Percentiles rank a stretch among this genome's conserved stretches.
These are phyloP conservation scores for Funneliformis caledonium DNA, from an alignment of 371 early-diverging fungal species.

Conservation along the genomic window DNA sequence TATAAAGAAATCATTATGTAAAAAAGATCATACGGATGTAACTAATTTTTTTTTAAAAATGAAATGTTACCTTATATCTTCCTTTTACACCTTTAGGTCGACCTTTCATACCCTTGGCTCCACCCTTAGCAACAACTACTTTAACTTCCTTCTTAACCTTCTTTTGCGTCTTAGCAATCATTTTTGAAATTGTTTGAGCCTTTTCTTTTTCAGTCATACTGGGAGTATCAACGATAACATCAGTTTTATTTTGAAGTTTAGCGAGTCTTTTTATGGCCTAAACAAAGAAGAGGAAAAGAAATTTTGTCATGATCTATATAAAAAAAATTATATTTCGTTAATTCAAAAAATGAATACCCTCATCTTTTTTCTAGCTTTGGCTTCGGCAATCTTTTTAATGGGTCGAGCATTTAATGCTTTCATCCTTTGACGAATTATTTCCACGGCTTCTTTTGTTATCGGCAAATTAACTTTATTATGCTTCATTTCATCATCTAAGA, in stretches of 20 bases:
- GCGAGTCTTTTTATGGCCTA: conserved; percentile 71
- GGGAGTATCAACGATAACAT: conserved; percentile 80
- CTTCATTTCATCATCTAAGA: conserved; percentile 86
- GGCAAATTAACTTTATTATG: conserved; percentile 90
- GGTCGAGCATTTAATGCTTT: conserved; percentile 93
- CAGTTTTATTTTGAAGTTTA: conserved; percentile 89
- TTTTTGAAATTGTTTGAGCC: conserved; percentile 76
- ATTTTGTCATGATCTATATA: not conserved
- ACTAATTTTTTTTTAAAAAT: not conserved
- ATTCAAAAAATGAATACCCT: conserved; percentile 46
- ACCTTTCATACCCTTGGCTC: conserved; percentile 86
- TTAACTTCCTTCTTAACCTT: conserved; percentile 77
- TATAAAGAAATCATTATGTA: not conserved
- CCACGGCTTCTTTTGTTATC: conserved; percentile 94
- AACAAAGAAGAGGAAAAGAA: not conserved
- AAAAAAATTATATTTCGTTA: not conserved
- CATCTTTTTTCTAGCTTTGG: conserved; percentile 95
- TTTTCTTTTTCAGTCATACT: conserved; percentile 92
- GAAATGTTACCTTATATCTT: conserved; percentile 63
- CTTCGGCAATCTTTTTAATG: conserved; percentile 98
- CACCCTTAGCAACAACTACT: conserved; percentile 91
- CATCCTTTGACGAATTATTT: conserved; percentile 77
- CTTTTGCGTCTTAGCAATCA: conserved; percentile 71
- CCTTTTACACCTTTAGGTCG: conserved; percentile 98
- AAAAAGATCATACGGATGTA: not conserved